Conservation (phyloP, 148 eudicot genomes). For the Tetragonia tetragonoides region DNA sequence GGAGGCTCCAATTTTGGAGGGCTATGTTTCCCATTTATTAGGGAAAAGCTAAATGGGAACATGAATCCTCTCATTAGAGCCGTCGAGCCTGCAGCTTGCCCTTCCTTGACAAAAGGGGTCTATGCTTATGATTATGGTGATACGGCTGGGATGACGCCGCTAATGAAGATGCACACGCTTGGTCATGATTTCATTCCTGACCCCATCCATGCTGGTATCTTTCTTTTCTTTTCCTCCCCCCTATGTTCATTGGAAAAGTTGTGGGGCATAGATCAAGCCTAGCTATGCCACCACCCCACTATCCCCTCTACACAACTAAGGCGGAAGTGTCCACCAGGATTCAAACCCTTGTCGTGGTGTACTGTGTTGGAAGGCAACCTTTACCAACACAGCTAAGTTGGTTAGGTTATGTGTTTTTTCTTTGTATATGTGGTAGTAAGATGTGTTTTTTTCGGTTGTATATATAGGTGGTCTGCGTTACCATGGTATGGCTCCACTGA, state of each 20-base stretch:
- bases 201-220: conserved; percentile 90
- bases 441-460: neutral
- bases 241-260: neutral
- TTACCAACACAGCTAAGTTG: neutral
- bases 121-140: conserved; percentile 95
- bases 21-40: conserved; percentile 78
- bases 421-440: neutral
- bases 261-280: too few species aligned
- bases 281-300: too few species aligned
- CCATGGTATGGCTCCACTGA: conserved; percentile 96
- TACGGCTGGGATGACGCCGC: conserved; percentile 91
- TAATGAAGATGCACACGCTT: conserved; percentile 98
- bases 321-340: too few species aligned
- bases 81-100: conserved; percentile 92
- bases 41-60: conserved; percentile 81
- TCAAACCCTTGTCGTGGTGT: too few species aligned
- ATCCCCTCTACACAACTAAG: too few species aligned
- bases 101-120: conserved; percentile 86
- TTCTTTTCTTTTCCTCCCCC: neutral
- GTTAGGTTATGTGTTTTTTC: neutral
- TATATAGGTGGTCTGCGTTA: conserved; percentile 86
- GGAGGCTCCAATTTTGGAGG: conserved; percentile 96
- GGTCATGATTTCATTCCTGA: conserved; percentile 97
- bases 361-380: neutral
- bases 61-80: conserved; percentile 83